phyloP scores from a whole-genome alignment of 768 basidiomycete genomes.

The Boletus coccyginus region DNA sequence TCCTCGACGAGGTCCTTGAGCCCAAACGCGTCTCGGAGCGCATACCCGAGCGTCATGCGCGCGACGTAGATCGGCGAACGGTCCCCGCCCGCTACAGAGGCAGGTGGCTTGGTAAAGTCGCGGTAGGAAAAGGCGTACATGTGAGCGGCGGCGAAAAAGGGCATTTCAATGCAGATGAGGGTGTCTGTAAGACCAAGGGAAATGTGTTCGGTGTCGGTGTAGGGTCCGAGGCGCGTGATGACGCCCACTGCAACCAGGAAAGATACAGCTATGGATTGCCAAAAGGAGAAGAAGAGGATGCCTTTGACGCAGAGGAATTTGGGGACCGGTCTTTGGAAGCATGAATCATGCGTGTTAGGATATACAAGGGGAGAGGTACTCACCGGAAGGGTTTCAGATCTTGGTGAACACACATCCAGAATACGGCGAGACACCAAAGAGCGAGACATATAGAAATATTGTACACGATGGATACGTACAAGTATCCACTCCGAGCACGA shows the following conservation, averaged over 20 bases:
- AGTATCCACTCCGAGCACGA: slow-evolving; percentile 80
- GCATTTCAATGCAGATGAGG: slow-evolving; percentile 96
- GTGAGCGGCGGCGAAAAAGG: slow-evolving; percentile 92
- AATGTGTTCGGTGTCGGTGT: slow-evolving; percentile 85
- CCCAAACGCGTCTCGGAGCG: slow-evolving; percentile 86
- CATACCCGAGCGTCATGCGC: slow-evolving; percentile 86
- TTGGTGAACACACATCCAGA: slow-evolving; percentile 90
- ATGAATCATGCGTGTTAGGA: neutral
- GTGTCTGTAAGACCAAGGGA: slow-evolving; percentile 88
- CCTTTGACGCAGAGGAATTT: slow-evolving; percentile 99
- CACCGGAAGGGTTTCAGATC: slow-evolving; percentile 89
- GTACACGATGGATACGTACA: slow-evolving; percentile 86
- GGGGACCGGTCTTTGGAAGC: slow-evolving; percentile 67
- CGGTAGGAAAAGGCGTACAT: slow-evolving; percentile 91
- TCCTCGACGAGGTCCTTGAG: slow-evolving; percentile 86
- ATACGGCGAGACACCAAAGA: slow-evolving; percentile 91
- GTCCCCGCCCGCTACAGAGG: slow-evolving; percentile 14
- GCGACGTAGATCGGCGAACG: slow-evolving; percentile 60
- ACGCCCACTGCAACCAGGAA: slow-evolving; percentile 80
- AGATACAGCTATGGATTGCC: slow-evolving; percentile 88
- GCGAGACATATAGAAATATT: slow-evolving; percentile 77
- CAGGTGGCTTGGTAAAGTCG: slow-evolving; percentile 67
- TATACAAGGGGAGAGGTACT: slow-evolving; percentile 17
- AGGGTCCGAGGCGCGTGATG: slow-evolving; percentile 80
- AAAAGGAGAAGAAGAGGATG: slow-evolving; percentile 97